phyloP scores from a whole-genome alignment of 73 alveolate species.

The Tetrahymena malaccensis region DNA sequence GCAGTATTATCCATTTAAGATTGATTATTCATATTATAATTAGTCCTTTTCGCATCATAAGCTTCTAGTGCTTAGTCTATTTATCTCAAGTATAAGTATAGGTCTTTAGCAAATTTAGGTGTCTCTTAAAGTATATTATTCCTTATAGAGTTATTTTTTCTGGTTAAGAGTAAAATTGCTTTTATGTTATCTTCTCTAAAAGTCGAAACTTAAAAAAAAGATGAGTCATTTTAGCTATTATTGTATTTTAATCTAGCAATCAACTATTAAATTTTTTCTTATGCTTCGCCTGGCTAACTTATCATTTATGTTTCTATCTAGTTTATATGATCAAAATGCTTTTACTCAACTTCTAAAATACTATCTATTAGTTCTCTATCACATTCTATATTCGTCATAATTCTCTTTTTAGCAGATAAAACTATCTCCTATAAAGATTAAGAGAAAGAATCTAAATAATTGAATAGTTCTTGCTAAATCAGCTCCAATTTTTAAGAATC shows the following conservation, averaged over 20 bases:
- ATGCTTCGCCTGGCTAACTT: background rate
- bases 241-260: background rate
- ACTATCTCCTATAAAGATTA: background rate
- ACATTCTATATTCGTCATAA: background rate
- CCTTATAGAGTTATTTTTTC: background rate
- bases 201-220: background rate
- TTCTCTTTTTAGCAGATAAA: background rate
- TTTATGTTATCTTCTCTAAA: background rate
- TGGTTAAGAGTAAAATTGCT: background rate
- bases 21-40: background rate
- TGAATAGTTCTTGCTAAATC: background rate
- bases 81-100: background rate
- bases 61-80: background rate
- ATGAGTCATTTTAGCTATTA: background rate
- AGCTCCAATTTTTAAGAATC: background rate
- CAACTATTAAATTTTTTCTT: background rate
- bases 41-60: background rate
- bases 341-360: background rate
- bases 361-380: background rate
- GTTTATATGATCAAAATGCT: background rate
- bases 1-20: background rate
- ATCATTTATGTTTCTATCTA: background rate
- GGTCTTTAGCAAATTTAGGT: background rate
- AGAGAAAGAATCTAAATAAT: background rate
- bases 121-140: background rate